Base-by-base conservation (phyloP, 768 basidiomycete genomes). In the Phanerodontia chrysosporium region DNA sequence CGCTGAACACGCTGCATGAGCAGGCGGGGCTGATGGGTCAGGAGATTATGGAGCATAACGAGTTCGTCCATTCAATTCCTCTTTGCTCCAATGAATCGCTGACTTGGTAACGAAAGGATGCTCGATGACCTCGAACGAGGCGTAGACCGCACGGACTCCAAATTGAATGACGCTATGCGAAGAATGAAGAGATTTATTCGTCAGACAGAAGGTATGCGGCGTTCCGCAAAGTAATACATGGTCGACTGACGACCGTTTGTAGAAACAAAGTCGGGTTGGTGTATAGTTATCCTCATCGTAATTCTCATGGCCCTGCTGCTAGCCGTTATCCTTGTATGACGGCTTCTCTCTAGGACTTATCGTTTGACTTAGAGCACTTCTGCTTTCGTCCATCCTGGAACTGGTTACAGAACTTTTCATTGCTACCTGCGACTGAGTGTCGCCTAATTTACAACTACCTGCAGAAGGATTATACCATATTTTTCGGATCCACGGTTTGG, bases 21-120 rank as follows among this genome's bases (percentile, higher is more conserved):
- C 97, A 98, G 73, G 97, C 97, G 0, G 90, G 89, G 12, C 76
- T 98, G 30, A 99, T 99, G 85, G 96, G 96, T 0, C 85, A 84
- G 58, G 97, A 99, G 69, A 91, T 98, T 51, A 77, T 71, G 9
- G 93, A 95, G 69, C 97, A 99, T 66, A 91, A 89, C 64, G 92
- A 92, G 96, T 96, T 62, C 62, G 84, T 66, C 18, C n/a, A 22
- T 32, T 58, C 28, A 53, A 7, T 51, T 8, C n/a, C 22, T 14
- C 12, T 12, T 52, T 59, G 30, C 53, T 2, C 27, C 12, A n/a
- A n/a, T n/a, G n/a, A n/a, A n/a, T 24, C 5, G n/a, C 25, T 49
- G 1, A 51, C 21, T n/a, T 51, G 14, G 29, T 2, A 16, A 32
- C 63, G n/a, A n/a, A n/a, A 97, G 95, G 67, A 84, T 98, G 61